Conservation (phyloP, 2,329 filamentous ascomycete genomes). For the Colletotrichum tamarilloi region DNA sequence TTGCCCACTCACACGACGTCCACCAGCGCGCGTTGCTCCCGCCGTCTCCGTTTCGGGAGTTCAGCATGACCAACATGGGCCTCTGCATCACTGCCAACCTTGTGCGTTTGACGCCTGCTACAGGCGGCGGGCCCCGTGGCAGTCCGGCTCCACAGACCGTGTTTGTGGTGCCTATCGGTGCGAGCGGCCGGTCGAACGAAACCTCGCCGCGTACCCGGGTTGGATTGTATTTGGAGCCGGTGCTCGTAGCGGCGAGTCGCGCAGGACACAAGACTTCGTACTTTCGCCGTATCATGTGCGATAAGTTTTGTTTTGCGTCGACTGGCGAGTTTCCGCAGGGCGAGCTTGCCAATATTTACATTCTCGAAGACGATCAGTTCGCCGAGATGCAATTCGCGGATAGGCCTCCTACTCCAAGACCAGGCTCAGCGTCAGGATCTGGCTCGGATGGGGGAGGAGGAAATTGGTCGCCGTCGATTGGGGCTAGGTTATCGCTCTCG, state of each 20-base stretch:
- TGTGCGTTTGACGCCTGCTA: background rate
- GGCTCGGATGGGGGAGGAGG: background rate
- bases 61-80: constrained; percentile 33
- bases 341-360: constrained; percentile 4
- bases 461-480: constrained; percentile 10
- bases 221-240: constrained; percentile 26
- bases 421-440: background rate
- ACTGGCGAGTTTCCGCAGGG: constrained; percentile 14
- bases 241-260: constrained; percentile 1
- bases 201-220: constrained; percentile 6
- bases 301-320: constrained; percentile 27
- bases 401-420: background rate
- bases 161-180: constrained; percentile 26
- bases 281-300: constrained; percentile 24
- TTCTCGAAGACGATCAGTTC: constrained; percentile 24
- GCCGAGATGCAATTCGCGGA: constrained; percentile 31
- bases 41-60: constrained; percentile 22
- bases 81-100: constrained; percentile 24
- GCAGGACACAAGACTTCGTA: constrained; percentile 7
- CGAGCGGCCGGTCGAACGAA: constrained; percentile 21
- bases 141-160: constrained; percentile 1
- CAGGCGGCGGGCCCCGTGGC: background rate
- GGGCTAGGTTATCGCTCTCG: constrained; percentile 4
- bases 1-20: constrained; percentile 19
- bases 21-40: constrained; percentile 28